Evolutionary conservation across 2,329 filamentous ascomycete species (phyloP), one percentile per base, ranked within the genome.

Genomic region (Colletotrichum spaethianum): DNA sequence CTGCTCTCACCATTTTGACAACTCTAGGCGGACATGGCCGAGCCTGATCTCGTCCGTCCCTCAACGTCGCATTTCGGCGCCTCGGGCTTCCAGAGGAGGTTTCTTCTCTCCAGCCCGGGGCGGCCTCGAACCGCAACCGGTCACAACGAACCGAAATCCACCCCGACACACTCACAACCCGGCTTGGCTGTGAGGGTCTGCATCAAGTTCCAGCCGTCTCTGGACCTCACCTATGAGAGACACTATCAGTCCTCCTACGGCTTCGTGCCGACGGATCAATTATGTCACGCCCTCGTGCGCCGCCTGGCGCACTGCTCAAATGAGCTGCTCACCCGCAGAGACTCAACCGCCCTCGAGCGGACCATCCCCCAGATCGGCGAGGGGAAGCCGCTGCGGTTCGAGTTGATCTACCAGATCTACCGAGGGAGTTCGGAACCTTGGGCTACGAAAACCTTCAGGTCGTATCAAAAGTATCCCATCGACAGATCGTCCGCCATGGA

Each of bases 241-340:
- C 83, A 82, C 70, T 89, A 89, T 75, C 81, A 82, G 66, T 82
- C 84, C 70, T 89, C 87, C 1, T 76, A 82, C 3, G 77, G 76
- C 42, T 82, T 89, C 57, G 77, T 80, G 20, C 82, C 83, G 59
- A 84, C 84, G 50, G 83, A 86, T 68, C 81, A 83, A n/a, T 77
- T 89, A 56, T 87, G 85, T 75, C 82, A 84, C 46, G 86, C 83
- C 2, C 77, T 89, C n/a, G 76, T 89, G 16, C 83, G 83, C 36
- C 86, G 86, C 48, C 81, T 89, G 55, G 83, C 87, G 74, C 86
- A 88, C 76, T 87, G 86, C 80, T 85, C 83, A 70, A 78, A 84
- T 50, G 87, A 89, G 77, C 81, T 89, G 68, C 85, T 89, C 75
- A 89, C 87, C 31, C 84, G 87, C 69, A 85, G 83, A 73, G 87